These are phyloP conservation scores for Nicotiana noctiflora DNA, from an alignment of 257 asterid species.

Conservation along the genomic window DNA sequence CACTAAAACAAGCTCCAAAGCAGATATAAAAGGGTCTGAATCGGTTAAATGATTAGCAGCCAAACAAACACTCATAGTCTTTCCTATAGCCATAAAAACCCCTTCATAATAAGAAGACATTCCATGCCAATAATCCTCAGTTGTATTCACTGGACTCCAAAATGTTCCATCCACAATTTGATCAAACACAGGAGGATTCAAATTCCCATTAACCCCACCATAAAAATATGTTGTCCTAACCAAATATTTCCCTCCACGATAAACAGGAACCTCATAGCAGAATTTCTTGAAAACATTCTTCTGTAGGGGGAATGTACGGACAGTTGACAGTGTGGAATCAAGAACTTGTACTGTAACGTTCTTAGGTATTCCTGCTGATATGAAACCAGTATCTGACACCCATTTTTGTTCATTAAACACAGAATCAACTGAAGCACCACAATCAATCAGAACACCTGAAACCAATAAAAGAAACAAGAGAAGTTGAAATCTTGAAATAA, in stretches of 20 bases:
- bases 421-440: constrained; percentile 49
- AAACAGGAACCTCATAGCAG: constrained; percentile 71
- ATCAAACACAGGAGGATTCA: constrained; percentile 73
- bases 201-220: constrained; percentile 69
- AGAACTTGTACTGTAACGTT: constrained; percentile 21
- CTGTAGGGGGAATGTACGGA: constrained; percentile 57
- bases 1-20: constrained; percentile 70
- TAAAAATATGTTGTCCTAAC: constrained; percentile 73
- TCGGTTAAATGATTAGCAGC: constrained; percentile 72
- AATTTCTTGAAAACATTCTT: constrained; percentile 59
- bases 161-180: constrained; percentile 94
- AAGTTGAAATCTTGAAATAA: background rate
- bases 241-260: constrained; percentile 49
- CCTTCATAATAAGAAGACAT: constrained; percentile 56
- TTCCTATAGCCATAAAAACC: constrained; percentile 62
- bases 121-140: constrained; percentile 45
- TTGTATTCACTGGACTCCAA: constrained; percentile 82
- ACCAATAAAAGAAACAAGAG: background rate
- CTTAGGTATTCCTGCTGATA: constrained; percentile 48
- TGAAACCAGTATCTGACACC: constrained; percentile 50
- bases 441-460: constrained; percentile 58
- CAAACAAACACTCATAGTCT: constrained; percentile 75
- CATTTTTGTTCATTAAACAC: constrained; percentile 46
- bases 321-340: constrained; percentile 43
- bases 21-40: constrained; percentile 94